Evolutionary conservation across 1,284 basidiomycete genomes (phyloP), one percentile per base, ranked within the genome.

Genomic region (Cystobasidiaceae sp.): DNA sequence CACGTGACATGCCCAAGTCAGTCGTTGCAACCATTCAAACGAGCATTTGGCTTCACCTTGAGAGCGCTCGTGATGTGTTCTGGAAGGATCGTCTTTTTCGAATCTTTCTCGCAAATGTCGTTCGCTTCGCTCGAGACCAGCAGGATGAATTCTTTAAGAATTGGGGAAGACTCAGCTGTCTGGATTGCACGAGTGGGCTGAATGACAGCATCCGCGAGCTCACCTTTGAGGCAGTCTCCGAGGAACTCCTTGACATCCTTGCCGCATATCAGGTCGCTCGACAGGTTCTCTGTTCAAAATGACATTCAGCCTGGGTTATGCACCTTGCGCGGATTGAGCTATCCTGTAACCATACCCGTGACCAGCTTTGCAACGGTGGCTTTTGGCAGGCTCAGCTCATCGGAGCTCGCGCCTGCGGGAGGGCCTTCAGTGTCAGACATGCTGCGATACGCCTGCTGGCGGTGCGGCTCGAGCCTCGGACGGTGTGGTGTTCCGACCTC

Each of bases 61-160:
- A 99, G 80, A 4, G 94, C 96, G 37, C 84, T 81, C 45, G 97
- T 87, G 50, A 98, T 93, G 75, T 99, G 94, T 74, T 99, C 94
- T 1, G 96, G 94, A 3, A 93, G 90, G 72, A 99, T 98, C 0
- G 94, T 99, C 81, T 98, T 99, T 81, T 97, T 97, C n/a, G 89
- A 88, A 74, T 93, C 92, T 76, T 90, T 87, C 75, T 98, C 96
- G 77, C 96, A 99, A 66, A 97, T 91, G 71, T 97, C 92, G 78
- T 98, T 98, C 57, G 93, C 89, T 78, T 97, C 93, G 6, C 93
- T 93, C 15, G 96, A 96, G 75, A 99, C 88, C 75, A 98, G 80
- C 75, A 97, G 91, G 72, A 99, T 94, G 79, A 97, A 99, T 81
- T 99, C 94, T 97, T 69, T n/a, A 51, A 0, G 9, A 8, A 33